These are phyloP conservation scores for Venturia oleaginea DNA, from an alignment of 2,329 filamentous ascomycete genomes.

Conservation along the genomic window DNA sequence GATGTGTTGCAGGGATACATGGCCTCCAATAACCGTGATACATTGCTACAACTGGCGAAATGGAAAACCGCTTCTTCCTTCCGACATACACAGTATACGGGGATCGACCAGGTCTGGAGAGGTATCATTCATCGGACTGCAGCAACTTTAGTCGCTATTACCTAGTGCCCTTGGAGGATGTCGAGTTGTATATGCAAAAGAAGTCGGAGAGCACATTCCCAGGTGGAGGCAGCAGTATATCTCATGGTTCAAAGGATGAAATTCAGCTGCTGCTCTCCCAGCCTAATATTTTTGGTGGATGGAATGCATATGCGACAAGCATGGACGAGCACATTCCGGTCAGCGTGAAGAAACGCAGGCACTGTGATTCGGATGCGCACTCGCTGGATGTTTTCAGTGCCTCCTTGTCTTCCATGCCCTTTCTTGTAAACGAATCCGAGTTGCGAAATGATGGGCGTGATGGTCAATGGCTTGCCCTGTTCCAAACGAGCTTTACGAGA, in stretches of 20 bases:
- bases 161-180: neutral
- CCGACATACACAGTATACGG: neutral
- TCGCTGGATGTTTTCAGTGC: neutral
- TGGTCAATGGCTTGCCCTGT: neutral
- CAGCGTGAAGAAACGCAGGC: neutral
- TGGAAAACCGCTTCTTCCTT: neutral
- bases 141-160: neutral
- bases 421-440: neutral
- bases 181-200: neutral
- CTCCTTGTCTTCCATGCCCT: neutral
- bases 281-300: neutral
- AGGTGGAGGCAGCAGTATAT: neutral
- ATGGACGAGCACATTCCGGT: neutral
- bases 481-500: neutral
- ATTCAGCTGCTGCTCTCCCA: neutral
- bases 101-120: neutral
- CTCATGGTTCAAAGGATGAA: neutral
- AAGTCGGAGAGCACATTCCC: neutral
- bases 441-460: neutral
- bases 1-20: neutral
- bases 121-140: neutral
- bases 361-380: neutral
- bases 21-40: neutral
- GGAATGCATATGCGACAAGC: neutral
- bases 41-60: neutral